Percentiles rank a stretch among this genome's conserved stretches.
Evolutionary conservation across 225 moss, liverwort and hornwort genomes (phyloP).

Genomic region (Thuidium tamariscinum): DNA sequence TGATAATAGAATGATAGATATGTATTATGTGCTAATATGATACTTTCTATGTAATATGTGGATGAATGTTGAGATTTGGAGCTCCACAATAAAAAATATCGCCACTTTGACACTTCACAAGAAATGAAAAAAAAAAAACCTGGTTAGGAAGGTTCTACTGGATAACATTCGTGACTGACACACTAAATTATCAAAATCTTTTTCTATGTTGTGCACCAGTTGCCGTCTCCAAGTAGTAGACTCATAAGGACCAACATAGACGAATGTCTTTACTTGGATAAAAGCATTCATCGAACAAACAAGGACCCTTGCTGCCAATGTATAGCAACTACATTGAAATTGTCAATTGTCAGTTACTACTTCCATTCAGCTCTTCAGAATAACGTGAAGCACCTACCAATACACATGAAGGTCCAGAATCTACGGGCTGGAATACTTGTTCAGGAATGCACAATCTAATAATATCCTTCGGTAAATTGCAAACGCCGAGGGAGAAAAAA

Average conservation of each 20-base stretch:
- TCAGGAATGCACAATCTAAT: conserved; percentile 6
- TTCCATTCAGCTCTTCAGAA: background rate
- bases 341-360: background rate
- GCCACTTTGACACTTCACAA: too few species aligned
- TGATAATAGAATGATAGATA: too few species aligned
- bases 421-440: background rate
- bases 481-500: background rate
- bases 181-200: background rate
- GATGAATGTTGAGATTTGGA: too few species aligned
- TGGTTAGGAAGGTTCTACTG: too few species aligned
- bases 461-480: conserved; percentile 1
- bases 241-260: background rate
- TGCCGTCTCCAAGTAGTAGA: background rate
- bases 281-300: background rate
- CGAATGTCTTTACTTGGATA: background rate
- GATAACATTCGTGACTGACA: background rate
- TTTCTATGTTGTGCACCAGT: background rate
- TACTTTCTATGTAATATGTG: too few species aligned
- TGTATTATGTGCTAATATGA: too few species aligned
- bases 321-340: background rate
- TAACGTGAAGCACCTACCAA: background rate
- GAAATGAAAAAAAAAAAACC: too few species aligned
- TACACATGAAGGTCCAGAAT: conserved; percentile 9
- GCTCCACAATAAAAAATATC: too few species aligned
- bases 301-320: background rate